These are phyloP conservation scores for Epichloe sibirici DNA, from an alignment of 2,329 filamentous ascomycete species.

Conservation along the genomic window DNA sequence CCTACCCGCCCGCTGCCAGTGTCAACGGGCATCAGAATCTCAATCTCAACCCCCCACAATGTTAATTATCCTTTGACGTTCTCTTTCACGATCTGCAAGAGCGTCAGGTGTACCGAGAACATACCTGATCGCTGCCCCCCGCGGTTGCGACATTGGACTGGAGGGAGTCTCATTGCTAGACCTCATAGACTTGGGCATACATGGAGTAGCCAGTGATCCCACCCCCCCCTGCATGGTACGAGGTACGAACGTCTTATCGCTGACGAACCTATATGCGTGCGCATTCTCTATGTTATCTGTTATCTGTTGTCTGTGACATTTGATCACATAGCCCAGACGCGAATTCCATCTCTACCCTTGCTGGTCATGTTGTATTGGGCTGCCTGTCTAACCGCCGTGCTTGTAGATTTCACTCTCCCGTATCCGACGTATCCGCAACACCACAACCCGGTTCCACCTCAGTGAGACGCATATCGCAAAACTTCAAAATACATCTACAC, in stretches of 20 bases:
- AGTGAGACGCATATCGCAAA: neutral
- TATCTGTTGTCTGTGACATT: neutral
- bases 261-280: neutral
- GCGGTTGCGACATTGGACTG: neutral
- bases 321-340: no score
- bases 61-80: neutral
- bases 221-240: neutral
- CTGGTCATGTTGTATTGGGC: neutral
- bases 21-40: neutral
- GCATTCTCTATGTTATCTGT: neutral
- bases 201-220: neutral
- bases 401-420: neutral
- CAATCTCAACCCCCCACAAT: neutral
- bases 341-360: no score
- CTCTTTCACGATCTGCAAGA: neutral
- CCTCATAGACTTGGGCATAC: neutral
- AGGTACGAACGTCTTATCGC: neutral
- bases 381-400: neutral
- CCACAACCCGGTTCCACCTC: neutral
- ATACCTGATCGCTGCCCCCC: neutral
- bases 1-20: neutral
- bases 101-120: neutral
- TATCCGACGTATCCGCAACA: constrained; percentile 1
- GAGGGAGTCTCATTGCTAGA: neutral
- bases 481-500: neutral